A percentile compares a stretch with the other conserved stretches of the same genome.
Conservation (phyloP, 257 asterid species). For the Nicotiana obtusifolia region DNA sequence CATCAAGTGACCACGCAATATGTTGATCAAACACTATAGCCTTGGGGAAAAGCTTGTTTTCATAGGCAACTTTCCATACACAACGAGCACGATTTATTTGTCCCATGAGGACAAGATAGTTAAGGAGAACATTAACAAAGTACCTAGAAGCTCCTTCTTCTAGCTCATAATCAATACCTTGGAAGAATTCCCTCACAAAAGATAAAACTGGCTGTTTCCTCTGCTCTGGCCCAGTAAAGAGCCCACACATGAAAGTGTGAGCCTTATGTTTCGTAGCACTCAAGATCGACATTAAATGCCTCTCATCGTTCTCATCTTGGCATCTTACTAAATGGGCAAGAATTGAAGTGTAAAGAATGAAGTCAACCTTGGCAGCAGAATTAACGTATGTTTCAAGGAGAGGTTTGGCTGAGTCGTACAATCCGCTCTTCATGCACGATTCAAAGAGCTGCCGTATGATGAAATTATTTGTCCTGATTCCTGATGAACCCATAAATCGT, state of each 20-base stretch:
- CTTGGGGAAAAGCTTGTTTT: constrained; percentile 90
- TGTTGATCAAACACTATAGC: constrained; percentile 98
- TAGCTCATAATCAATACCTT: constrained; percentile 72
- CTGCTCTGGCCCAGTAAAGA: constrained; percentile 88
- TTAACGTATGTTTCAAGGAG: constrained; percentile 77
- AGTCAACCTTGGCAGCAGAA: constrained; percentile 79
- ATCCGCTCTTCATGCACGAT: constrained; percentile 87
- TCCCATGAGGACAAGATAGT: constrained; percentile 95
- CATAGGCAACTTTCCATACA: constrained; percentile 96
- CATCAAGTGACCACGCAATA: constrained; percentile 97
- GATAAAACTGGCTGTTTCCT: constrained; percentile 78
- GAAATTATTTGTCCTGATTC: constrained; percentile 89
- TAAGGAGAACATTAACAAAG: constrained; percentile 88
- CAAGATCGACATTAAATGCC: constrained; percentile 89
- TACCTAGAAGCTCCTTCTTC: constrained; percentile 93
- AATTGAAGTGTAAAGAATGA: constrained; percentile 88
- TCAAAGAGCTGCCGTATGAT: constrained; percentile 89
- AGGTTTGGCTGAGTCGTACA: constrained; percentile 88
- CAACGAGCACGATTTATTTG: constrained; percentile 98
- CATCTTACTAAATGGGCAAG: constrained; percentile 89
- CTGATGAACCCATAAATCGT: constrained; percentile 89
- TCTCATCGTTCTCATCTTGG: constrained; percentile 81
- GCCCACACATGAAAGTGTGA: constrained; percentile 85
- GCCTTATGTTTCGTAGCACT: constrained; percentile 85
- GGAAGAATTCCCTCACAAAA: constrained; percentile 87